Percentiles rank a stretch among this genome's conserved stretches.
These are phyloP conservation scores for Oryza meridionalis DNA, from an alignment of 176 grass and related monocot species.

Conservation along the genomic window DNA sequence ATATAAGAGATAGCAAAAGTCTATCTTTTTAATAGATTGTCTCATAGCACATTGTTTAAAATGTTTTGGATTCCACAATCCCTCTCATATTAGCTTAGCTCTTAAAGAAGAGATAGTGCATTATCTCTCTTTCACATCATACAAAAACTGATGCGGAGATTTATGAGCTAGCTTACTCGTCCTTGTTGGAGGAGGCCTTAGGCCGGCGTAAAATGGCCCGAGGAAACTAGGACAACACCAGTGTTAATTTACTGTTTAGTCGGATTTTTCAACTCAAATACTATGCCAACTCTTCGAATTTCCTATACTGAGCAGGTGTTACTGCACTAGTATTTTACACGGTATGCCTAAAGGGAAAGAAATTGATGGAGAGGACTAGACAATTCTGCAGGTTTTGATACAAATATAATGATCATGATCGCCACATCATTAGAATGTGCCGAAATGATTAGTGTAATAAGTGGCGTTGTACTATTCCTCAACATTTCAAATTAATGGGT, in stretches of 20 bases:
- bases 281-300: neutral
- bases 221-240: neutral
- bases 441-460: conserved; percentile 27
- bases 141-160: no score
- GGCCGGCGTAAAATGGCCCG: neutral
- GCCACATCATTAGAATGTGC: conserved; percentile 30
- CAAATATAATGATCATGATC: conserved; percentile 15
- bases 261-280: neutral
- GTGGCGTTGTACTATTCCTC: neutral
- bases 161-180: no score
- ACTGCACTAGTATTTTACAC: neutral
- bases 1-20: no score
- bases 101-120: no score
- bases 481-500: conserved; percentile 16
- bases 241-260: no score
- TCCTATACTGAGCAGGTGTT: neutral
- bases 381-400: neutral
- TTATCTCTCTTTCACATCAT: no score
- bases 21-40: no score
- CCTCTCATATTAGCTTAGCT: no score
- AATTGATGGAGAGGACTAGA: neutral
- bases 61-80: no score
- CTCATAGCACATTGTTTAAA: no score
- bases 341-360: neutral
- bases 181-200: no score